Conservation (phyloP, 306 rosid genomes). For the Cucumis cinereus region DNA sequence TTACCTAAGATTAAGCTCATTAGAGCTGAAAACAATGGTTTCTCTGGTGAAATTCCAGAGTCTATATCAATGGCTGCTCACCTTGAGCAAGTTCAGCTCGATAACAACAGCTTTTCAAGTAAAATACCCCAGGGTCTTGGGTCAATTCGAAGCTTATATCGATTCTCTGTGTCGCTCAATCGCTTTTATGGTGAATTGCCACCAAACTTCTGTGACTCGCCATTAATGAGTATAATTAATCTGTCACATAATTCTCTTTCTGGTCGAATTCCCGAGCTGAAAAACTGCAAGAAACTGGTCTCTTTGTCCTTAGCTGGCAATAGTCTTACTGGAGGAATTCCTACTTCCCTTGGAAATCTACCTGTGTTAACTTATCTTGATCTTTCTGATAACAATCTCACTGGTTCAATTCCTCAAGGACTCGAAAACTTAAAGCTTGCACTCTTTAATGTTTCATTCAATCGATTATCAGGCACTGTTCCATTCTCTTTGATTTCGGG, state of each 20-base stretch:
- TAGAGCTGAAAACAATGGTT: constrained; percentile 77
- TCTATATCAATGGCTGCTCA: constrained; percentile 62
- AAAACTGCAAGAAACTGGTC: constrained; percentile 67
- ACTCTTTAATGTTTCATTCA: constrained; percentile 85
- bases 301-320: constrained; percentile 77
- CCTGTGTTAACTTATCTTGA: constrained; percentile 94
- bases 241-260: constrained; percentile 81
- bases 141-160: constrained; percentile 56
- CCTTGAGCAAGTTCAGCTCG: constrained; percentile 92
- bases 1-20: constrained; percentile 71
- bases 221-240: constrained; percentile 89
- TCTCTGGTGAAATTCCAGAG: constrained; percentile 78
- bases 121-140: constrained; percentile 76
- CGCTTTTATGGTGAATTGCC: constrained; percentile 68
- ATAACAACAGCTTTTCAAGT: constrained; percentile 57
- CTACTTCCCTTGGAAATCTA: constrained; percentile 58
- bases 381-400: constrained; percentile 83
- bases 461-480: constrained; percentile 73
- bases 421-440: constrained; percentile 95
- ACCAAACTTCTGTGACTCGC: constrained; percentile 79
- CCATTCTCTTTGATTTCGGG: constrained; percentile 78
- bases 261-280: constrained; percentile 66
- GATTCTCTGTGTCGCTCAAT: constrained; percentile 88
- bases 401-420: constrained; percentile 73
- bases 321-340: constrained; percentile 58